Evolutionary conservation across 164 flowering plant genomes (phyloP), one percentile per base, ranked within the genome.

Genomic region (Kingdonia uniflora): DNA sequence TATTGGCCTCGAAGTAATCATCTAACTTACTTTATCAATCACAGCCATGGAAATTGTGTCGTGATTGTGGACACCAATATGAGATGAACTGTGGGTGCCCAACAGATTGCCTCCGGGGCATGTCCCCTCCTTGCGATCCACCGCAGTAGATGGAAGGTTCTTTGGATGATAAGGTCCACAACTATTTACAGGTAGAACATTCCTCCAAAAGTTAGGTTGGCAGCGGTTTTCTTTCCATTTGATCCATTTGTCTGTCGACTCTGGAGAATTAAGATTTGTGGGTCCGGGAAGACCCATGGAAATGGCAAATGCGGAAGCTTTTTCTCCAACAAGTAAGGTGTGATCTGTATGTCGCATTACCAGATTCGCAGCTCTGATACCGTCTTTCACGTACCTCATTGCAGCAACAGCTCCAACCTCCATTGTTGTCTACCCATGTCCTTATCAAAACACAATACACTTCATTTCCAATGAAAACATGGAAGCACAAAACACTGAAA

Each of bases 331-430:
- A 58, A 92, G 95, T 71, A 92, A 58, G 19, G 95, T 92, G 74
- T 92, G 98, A 52, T 71, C 25, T 2, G 98, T 85, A 57, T 84
- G 80, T 50, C 74, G 70, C 95, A 92, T 87, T 43, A 92, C 95
- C 43, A 92, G 63, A 57, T 74, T 80, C 65, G 98, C 96, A 62
- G 98, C 95, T 78, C 56, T 74, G 41, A 92, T 87, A 19, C 90
- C 98, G 61, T 92, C 87, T 70, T 76, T 80, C 54, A 87, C 88
- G 59, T 70, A 80, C 61, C 95, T 78, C 95, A 92, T 87, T 21
- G 90, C 90, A 71, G 84, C 98, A 70, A 92, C 95, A 53, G 98
- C 95, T 64, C 98, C 98, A 67, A 85, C 92, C 70, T 91, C 98
- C 94, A 87, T 87, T 40, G 98, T 87, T 38, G 72, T 83, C 98